Evolutionary conservation across 345 rosid genomes (phyloP), one percentile per base, ranked within the genome.

Genomic region (Gynandropsis gynandra): DNA sequence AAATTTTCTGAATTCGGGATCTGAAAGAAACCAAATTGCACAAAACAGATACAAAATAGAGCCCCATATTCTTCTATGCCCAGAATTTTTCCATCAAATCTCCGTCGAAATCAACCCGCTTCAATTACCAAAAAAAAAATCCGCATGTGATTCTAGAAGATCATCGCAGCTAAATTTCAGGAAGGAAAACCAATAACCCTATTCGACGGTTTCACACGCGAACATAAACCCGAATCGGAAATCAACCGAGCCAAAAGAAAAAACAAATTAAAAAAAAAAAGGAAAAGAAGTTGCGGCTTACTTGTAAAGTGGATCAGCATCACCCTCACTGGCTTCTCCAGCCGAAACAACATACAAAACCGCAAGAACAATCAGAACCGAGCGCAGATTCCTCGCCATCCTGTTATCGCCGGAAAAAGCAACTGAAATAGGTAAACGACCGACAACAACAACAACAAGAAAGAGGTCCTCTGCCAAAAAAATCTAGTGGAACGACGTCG

Each of bases 221-320:
- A n/a, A n/a, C n/a, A n/a, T n/a, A n/a, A n/a, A n/a, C n/a, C n/a
- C n/a, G n/a, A n/a, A n/a, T n/a, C n/a, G n/a, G n/a, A n/a, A 24
- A 24, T 24, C 29, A 24, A 24, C 29, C 29, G 29, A n/a, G n/a
- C n/a, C n/a, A n/a, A n/a, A n/a, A n/a, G n/a, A n/a, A n/a, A n/a
- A n/a, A n/a, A n/a, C n/a, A n/a, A n/a, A n/a, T n/a, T n/a, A n/a
- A n/a, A n/a, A n/a, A n/a, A n/a, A n/a, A n/a, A n/a, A n/a, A n/a
- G n/a, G n/a, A n/a, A n/a, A n/a, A n/a, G 29, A 24, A n/a, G n/a
- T 5, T 24, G 29, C 29, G 5, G 29, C 54, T 69, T 52, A 89
- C 97, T 58, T 76, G 86, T 76, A 89, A 75, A 72, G 61, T 69
- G 87, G 92, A 86, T 89, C 96, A 59, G 84, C 64, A 57, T 89